These are phyloP conservation scores for Colletotrichum noveboracense DNA, from an alignment of 2,329 filamentous ascomycete species.

Conservation along the genomic window DNA sequence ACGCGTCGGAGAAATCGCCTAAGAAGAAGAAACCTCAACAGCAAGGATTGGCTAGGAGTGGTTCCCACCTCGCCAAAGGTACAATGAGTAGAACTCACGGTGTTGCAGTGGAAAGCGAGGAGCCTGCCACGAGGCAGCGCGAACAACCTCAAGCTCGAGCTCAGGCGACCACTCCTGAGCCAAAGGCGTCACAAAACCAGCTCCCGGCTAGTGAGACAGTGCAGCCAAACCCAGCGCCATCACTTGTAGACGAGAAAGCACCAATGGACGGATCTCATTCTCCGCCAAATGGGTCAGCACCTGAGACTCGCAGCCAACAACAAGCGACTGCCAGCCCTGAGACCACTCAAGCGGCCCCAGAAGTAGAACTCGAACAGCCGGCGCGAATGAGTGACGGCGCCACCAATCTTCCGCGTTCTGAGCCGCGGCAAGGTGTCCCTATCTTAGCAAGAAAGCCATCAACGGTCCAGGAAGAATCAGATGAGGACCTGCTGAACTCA, in stretches of 20 bases:
- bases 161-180: background rate
- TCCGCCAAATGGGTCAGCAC: background rate
- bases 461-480: slow-evolving; percentile 50
- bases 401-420: background rate
- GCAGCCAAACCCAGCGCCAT: background rate
- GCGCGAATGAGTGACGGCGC: background rate
- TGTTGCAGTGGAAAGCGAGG: slow-evolving; percentile 44
- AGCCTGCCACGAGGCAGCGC: background rate
- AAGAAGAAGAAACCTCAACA: slow-evolving; percentile 44
- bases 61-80: slow-evolving; percentile 55
- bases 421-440: background rate
- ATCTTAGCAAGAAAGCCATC: slow-evolving; percentile 45
- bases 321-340: background rate
- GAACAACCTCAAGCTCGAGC: background rate
- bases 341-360: background rate
- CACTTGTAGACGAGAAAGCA: background rate
- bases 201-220: background rate
- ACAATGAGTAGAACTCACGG: slow-evolving; percentile 58
- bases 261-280: background rate
- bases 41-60: slow-evolving; percentile 40
- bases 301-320: background rate
- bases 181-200: background rate
- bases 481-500: slow-evolving; percentile 39
- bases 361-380: background rate
- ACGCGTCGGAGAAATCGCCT: slow-evolving; percentile 41